A percentile compares a stretch with the other conserved stretches of the same genome.
Conservation (phyloP, 2,329 filamentous ascomycete genomes). For the Fusarium sp. region DNA sequence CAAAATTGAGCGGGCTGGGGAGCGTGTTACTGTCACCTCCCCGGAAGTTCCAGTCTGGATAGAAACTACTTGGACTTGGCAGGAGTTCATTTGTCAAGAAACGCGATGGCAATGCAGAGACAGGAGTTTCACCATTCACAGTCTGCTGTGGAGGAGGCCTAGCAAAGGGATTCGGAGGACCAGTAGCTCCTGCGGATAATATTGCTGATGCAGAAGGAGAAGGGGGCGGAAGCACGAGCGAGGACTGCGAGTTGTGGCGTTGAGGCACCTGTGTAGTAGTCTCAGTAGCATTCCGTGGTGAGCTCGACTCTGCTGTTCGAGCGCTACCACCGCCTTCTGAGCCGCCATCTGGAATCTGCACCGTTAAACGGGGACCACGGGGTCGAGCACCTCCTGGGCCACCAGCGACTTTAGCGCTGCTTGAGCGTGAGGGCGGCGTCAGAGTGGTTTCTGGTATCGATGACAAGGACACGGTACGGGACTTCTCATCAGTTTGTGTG, state of each 20-base stretch:
- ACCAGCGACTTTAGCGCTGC: conserved; percentile 71
- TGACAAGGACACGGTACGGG: conserved; percentile 64
- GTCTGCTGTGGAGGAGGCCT: conserved; percentile 80
- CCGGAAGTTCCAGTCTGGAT: conserved; percentile 87
- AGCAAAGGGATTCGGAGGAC: conserved; percentile 95
- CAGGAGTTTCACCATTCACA: conserved; percentile 72
- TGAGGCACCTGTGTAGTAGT: conserved; percentile 65
- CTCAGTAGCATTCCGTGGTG: conserved; percentile 69
- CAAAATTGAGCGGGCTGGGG: conserved; percentile 91
- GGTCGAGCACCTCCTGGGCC: conserved; percentile 75
- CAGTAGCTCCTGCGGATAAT: conserved; percentile 88
- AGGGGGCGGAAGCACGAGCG: conserved; percentile 88
- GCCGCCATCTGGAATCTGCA: conserved; percentile 93
- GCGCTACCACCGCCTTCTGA: conserved; percentile 77
- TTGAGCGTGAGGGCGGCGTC: conserved; percentile 80
- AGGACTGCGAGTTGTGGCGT: conserved; percentile 67
- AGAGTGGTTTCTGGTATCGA: conserved; percentile 73
- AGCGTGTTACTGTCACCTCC: conserved; percentile 82
- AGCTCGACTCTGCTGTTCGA: conserved; percentile 73
- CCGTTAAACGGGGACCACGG: conserved; percentile 81
- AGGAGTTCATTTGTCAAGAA: conserved; percentile 90
- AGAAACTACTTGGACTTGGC: conserved; percentile 92
- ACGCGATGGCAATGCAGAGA: conserved; percentile 91
- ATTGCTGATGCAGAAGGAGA: conserved; percentile 89
- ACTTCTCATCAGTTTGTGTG: conserved; percentile 59